Conservation (phyloP, 1,139 yeast species). For the Pichia sp. region DNA sequence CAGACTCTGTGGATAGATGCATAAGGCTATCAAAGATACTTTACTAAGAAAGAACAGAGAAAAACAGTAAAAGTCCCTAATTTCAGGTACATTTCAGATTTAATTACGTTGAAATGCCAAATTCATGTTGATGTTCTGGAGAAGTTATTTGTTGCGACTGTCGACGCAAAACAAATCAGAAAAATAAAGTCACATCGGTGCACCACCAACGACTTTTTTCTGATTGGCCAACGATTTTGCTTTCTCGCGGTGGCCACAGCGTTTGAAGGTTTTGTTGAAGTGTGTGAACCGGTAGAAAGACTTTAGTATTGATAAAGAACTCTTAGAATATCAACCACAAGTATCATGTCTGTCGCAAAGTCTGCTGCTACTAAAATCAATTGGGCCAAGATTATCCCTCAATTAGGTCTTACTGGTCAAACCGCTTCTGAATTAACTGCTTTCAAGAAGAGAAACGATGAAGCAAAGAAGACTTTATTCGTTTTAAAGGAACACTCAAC, state of each 20-base stretch:
- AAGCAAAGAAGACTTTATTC: conserved; percentile 78
- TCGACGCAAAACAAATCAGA: neutral
- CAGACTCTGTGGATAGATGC: neutral
- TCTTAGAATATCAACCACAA: neutral
- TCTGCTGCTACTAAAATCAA: conserved; percentile 84
- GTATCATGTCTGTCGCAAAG: conserved; percentile 34
- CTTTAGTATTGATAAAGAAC: neutral
- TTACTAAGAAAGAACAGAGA: neutral
- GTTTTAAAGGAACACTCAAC: conserved; percentile 68
- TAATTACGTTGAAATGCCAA: too few species aligned
- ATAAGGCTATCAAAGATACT: neutral
- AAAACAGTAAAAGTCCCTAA: neutral
- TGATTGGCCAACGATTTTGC: neutral
- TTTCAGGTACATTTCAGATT: too few species aligned
- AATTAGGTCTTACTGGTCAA: conserved; percentile 87
- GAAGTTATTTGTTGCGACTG: neutral
- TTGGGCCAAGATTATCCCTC: conserved; percentile 87
- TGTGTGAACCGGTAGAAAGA: neutral
- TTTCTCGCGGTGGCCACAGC: neutral
- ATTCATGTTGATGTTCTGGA: neutral
- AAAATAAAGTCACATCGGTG: neutral
- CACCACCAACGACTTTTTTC: neutral
- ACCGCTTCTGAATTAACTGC: conserved; percentile 84
- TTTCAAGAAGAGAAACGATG: conserved; percentile 98
- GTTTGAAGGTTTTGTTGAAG: neutral